Evolutionary conservation across 768 basidiomycete species (phyloP).

Genomic region (Rhodosporidiobolus odoratus): DNA sequence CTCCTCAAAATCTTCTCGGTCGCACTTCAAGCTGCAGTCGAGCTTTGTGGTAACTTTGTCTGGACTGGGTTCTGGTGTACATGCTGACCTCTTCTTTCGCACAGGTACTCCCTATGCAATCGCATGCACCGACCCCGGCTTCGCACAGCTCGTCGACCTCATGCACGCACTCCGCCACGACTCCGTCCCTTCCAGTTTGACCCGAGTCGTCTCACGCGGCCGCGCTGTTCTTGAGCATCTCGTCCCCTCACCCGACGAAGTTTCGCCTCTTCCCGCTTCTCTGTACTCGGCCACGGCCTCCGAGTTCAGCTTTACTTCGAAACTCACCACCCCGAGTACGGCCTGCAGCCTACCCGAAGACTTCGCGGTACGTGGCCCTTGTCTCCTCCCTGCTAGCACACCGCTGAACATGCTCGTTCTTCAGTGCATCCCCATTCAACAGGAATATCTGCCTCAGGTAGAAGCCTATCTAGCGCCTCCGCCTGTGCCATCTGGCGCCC

Average conservation of each 20-base stretch:
- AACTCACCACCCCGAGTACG: not conserved
- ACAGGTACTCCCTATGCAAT: not conserved
- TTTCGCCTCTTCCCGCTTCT: not conserved
- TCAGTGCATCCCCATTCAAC: not conserved
- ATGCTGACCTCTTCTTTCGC: not conserved
- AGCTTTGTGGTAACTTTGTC: not conserved
- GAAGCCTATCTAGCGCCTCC: too few species aligned
- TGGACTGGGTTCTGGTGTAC: too few species aligned
- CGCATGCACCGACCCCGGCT: not conserved
- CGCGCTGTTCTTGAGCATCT: not conserved
- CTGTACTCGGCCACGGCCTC: not conserved
- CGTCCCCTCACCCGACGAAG: not conserved
- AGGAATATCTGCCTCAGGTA: too few species aligned
- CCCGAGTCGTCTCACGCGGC: not conserved
- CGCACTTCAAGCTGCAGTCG: not conserved
- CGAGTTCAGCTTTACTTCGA: not conserved
- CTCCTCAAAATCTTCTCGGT: conserved; percentile 7
- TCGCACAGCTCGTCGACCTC: not conserved
- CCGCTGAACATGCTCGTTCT: not conserved
- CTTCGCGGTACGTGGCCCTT: not conserved
- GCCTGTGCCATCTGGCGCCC: too few species aligned
- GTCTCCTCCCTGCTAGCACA: not conserved
- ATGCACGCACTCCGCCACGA: not conserved
- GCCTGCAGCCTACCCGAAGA: not conserved
- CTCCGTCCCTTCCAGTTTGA: not conserved